phyloP scores from a whole-genome alignment of 2,329 filamentous ascomycete genomes.

The Verticillium klebahnii region DNA sequence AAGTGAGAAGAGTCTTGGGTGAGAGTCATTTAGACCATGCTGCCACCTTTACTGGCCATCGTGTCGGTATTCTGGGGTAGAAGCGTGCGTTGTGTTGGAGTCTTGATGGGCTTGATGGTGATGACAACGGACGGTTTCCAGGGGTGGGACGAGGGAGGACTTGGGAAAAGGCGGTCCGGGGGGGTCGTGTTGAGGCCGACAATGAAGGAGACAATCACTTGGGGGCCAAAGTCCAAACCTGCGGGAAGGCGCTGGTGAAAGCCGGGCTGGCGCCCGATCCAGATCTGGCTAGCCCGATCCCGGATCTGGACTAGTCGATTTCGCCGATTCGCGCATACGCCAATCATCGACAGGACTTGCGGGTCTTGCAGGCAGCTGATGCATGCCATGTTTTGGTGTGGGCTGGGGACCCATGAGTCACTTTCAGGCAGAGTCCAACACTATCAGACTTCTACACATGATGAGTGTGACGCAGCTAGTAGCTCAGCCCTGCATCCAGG shows the following conservation, averaged over 20 bases:
- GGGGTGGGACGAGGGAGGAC: slow-evolving; percentile 2
- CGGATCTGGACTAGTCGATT: background rate
- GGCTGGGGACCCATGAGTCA: background rate
- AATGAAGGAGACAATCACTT: background rate
- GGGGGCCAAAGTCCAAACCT: background rate
- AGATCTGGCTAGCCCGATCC: background rate
- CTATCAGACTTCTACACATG: no score
- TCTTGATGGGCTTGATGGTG: slow-evolving; percentile 13
- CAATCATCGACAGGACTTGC: background rate
- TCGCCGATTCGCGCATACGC: background rate
- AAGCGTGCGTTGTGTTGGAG: slow-evolving; percentile 3
- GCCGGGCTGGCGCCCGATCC: background rate
- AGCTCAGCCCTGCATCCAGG: background rate
- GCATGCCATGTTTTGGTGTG: background rate
- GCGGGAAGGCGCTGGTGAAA: background rate
- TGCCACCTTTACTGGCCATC: slow-evolving; percentile 13
- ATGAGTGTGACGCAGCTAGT: background rate
- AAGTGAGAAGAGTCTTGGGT: background rate
- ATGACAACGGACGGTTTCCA: slow-evolving; percentile 7
- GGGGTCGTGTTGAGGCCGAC: slow-evolving; percentile 3
- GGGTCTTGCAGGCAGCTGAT: background rate
- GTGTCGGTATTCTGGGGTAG: background rate
- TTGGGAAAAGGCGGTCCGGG: slow-evolving; percentile 1
- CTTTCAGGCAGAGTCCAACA: background rate
- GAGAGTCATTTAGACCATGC: slow-evolving; percentile 11